phyloP scores from a whole-genome alignment of 139 green algal species.

The Chlorella sp. region DNA sequence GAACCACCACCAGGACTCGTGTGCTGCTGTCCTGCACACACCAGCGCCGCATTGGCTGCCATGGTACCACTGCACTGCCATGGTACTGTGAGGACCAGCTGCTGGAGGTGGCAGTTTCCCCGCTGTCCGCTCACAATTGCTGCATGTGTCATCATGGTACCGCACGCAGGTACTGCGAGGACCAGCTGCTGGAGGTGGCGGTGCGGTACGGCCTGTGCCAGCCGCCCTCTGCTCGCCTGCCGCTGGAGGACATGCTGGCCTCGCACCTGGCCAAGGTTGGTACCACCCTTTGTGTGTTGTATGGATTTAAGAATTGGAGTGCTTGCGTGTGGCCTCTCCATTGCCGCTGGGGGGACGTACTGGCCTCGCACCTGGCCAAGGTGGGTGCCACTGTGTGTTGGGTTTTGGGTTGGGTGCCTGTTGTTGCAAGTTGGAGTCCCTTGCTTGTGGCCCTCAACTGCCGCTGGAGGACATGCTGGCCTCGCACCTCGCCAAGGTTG shows the following conservation, averaged over 20 bases:
- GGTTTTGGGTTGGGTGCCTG: not conserved
- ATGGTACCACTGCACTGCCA: not conserved
- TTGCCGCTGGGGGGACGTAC: not conserved
- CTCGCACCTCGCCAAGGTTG: slow-evolving; percentile 36
- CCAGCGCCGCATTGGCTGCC: too few species aligned
- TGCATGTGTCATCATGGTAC: not conserved
- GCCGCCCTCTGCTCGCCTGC: slow-evolving; percentile 25
- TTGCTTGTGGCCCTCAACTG: not conserved
- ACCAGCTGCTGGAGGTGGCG: slow-evolving; percentile 31
- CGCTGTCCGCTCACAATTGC: too few species aligned
- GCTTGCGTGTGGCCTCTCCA: not conserved
- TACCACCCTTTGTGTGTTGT: not conserved
- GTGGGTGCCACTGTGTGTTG: not conserved
- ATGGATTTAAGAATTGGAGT: not conserved
- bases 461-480: not conserved
- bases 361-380: slow-evolving; percentile 35
- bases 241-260: slow-evolving; percentile 33
- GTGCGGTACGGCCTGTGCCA: slow-evolving; percentile 36
- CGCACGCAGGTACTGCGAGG: slow-evolving; percentile 28
- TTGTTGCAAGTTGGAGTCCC: too few species aligned
- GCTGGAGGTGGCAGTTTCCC: slow-evolving; percentile 12
- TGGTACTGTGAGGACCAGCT: slow-evolving; percentile 39
- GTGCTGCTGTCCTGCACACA: not conserved
- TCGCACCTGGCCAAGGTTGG: slow-evolving; percentile 37
- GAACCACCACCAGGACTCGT: not conserved